A percentile compares a stretch with the other conserved stretches of the same genome.
phyloP scores from a whole-genome alignment of 768 basidiomycete genomes.

The Tricholoma flavovirens region DNA sequence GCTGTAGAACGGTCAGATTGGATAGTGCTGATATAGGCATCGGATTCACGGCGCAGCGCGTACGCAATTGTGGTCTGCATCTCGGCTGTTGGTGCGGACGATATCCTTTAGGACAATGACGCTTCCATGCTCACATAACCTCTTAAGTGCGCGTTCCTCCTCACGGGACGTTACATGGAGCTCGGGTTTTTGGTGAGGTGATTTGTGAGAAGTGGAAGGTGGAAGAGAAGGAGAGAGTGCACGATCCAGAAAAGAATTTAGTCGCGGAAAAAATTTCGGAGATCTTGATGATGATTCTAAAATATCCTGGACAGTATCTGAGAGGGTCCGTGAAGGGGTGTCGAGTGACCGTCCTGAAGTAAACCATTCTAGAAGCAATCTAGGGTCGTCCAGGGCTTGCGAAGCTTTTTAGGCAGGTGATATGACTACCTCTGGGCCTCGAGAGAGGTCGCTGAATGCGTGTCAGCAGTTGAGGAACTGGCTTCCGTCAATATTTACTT shows the following conservation, averaged over 20 bases:
- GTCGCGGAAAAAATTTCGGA: conserved; percentile 14
- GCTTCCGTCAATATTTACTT: not conserved
- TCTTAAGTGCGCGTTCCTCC: conserved; percentile 16
- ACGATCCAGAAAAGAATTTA: conserved; percentile 17
- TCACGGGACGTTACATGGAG: conserved; percentile 19
- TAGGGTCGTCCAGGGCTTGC: conserved; percentile 22
- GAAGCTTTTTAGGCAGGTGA: not conserved
- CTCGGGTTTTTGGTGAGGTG: conserved; percentile 2
- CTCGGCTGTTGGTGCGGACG: not conserved
- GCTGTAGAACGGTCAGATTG: conserved; percentile 17
- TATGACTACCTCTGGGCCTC: not conserved
- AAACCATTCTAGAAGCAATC: conserved; percentile 29
- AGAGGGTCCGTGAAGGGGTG: conserved; percentile 14
- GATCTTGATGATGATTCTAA: conserved; percentile 4
- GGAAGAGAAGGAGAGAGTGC: conserved; percentile 11
- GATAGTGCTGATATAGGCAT: conserved; percentile 15
- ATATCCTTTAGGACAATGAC: conserved; percentile 11
- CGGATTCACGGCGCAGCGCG: conserved; percentile 12
- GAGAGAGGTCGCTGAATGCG: not conserved
- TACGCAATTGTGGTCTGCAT: conserved; percentile 14
- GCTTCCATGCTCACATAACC: conserved; percentile 19
- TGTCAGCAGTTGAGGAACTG: not conserved
- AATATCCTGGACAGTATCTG: not conserved
- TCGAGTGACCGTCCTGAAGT: conserved; percentile 28
- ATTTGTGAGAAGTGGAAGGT: not conserved